Evolutionary conservation across 768 basidiomycete genomes (phyloP).

Genomic region (Coprinellus micaceus): DNA sequence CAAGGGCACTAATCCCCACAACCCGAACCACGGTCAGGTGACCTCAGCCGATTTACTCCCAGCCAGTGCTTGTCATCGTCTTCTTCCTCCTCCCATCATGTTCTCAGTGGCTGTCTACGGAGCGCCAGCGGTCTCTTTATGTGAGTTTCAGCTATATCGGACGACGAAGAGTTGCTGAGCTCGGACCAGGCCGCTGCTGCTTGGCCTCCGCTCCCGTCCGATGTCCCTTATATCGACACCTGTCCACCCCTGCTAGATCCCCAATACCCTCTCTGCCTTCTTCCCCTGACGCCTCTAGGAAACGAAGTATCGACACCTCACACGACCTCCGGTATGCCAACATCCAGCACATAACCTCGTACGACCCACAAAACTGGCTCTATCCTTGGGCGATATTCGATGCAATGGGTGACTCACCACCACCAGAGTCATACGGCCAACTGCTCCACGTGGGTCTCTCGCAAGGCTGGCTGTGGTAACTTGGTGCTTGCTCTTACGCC

Average conservation of each 20-base stretch:
- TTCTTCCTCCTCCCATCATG: background rate
- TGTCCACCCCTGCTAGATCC: background rate
- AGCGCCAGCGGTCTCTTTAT: background rate
- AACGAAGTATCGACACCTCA: background rate
- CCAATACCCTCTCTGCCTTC: no score
- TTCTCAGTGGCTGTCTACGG: background rate
- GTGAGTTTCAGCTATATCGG: no score
- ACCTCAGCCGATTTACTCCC: background rate
- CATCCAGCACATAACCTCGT: constrained; percentile 40
- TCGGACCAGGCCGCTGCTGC: no score
- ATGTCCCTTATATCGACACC: background rate
- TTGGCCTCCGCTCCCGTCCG: no score
- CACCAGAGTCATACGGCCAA: constrained; percentile 48
- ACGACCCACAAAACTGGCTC: constrained; percentile 33
- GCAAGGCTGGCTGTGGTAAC: constrained; percentile 1
- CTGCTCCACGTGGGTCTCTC: constrained; percentile 51
- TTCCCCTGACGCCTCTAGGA: background rate
- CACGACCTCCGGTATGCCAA: background rate
- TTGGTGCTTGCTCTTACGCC: background rate
- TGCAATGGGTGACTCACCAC: constrained; percentile 49
- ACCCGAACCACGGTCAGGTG: constrained; percentile 3
- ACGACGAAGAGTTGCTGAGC: no score
- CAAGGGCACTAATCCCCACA: constrained; percentile 1
- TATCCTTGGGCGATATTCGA: constrained; percentile 66
- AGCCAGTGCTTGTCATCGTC: background rate